Percentiles rank a stretch among this genome's conserved stretches.
phyloP scores from a whole-genome alignment of 306 rosid species.

The Acacia acuminata region DNA sequence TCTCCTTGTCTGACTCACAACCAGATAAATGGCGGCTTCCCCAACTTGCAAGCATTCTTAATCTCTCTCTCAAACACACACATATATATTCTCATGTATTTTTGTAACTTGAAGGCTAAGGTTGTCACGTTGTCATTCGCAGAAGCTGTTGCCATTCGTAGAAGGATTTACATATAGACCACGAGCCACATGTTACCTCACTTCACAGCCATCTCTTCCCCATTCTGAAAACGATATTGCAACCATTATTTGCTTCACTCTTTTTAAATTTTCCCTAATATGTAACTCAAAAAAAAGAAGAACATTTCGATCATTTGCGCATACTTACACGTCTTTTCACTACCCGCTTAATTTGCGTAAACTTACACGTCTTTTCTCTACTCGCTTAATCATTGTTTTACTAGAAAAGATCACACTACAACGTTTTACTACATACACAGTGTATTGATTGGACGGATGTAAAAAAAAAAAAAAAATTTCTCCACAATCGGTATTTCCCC shows the following conservation, averaged over 20 bases:
- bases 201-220: conserved; percentile 26
- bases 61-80: background rate
- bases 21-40: conserved; percentile 29
- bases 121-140: background rate
- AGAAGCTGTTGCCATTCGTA: background rate
- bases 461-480: no score
- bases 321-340: background rate
- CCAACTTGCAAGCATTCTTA: conserved; percentile 26
- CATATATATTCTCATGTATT: background rate
- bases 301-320: no score
- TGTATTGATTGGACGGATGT: no score
- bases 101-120: conserved; percentile 35
- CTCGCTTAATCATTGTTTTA: background rate
- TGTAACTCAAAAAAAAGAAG: background rate
- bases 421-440: background rate
- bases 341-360: background rate
- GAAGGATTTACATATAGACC: conserved; percentile 1
- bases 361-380: background rate
- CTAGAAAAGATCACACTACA: no score
- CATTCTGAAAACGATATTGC: background rate
- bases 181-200: background rate
- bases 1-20: background rate
- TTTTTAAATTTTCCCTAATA: background rate
- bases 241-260: conserved; percentile 27
- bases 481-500: no score